Conservation (phyloP, 441 rosid species). For the Capsella rubella region DNA sequence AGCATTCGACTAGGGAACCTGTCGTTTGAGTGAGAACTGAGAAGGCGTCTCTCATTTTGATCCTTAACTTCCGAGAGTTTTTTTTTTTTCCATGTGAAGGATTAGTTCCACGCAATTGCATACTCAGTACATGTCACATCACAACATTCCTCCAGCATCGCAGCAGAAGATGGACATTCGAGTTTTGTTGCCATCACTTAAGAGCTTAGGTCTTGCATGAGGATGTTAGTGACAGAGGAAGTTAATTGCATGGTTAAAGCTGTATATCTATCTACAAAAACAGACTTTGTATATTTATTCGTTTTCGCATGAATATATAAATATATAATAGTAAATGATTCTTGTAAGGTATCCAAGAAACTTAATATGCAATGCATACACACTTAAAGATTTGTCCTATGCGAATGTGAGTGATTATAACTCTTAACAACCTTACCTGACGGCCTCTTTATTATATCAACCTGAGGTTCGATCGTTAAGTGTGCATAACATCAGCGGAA, state of each 20-base stretch:
- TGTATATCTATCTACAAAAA: constrained; percentile 35
- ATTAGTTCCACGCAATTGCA: constrained; percentile 34
- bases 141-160: constrained; percentile 22
- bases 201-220: constrained; percentile 8
- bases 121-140: constrained; percentile 36
- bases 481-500: no score
- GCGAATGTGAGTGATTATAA: background rate
- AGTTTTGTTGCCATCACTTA: constrained; percentile 20
- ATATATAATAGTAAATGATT: constrained; percentile 35
- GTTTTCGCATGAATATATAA: constrained; percentile 1
- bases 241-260: constrained; percentile 20
- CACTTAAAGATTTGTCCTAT: background rate
- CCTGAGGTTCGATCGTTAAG: no score
- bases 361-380: background rate
- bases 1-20: constrained; percentile 73
- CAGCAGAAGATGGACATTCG: constrained; percentile 32
- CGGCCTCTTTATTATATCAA: background rate
- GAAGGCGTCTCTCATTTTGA: constrained; percentile 43
- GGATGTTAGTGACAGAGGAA: constrained; percentile 35
- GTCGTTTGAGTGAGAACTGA: constrained; percentile 59
- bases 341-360: constrained; percentile 7
- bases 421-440: background rate
- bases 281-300: constrained; percentile 29
- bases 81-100: constrained; percentile 3
- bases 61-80: constrained; percentile 35